These are phyloP conservation scores for Tricholoma flavovirens DNA, from an alignment of 768 basidiomycete genomes.

Conservation along the genomic window DNA sequence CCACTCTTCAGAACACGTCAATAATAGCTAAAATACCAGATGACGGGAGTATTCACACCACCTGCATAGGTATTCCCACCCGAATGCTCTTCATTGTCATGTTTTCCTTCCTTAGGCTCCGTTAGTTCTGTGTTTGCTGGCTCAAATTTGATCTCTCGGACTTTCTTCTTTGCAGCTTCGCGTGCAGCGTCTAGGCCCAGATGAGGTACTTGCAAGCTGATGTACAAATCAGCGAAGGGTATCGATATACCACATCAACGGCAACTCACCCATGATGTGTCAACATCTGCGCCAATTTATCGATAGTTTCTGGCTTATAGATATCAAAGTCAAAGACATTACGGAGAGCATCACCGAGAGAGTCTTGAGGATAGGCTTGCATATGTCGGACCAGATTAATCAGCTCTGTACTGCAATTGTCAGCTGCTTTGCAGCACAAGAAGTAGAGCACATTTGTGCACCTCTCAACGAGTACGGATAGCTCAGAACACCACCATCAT, in stretches of 20 bases:
- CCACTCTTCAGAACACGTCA: slow-evolving; percentile 39
- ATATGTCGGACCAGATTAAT: slow-evolving; percentile 64
- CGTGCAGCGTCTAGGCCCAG: slow-evolving; percentile 56
- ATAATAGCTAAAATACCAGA: not conserved
- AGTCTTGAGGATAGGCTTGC: slow-evolving; percentile 52
- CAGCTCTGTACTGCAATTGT: slow-evolving; percentile 36
- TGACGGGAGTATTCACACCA: slow-evolving; percentile 36
- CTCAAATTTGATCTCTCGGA: slow-evolving; percentile 52
- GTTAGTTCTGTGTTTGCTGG: slow-evolving; percentile 46
- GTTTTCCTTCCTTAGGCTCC: slow-evolving; percentile 57
- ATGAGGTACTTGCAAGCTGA: slow-evolving; percentile 46
- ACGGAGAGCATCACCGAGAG: slow-evolving; percentile 51
- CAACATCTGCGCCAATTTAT: slow-evolving; percentile 52
- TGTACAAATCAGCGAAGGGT: not conserved
- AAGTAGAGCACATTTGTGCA: too few relatives aligned
- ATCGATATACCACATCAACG: not conserved
- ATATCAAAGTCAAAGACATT: slow-evolving; percentile 71
- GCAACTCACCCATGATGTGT: slow-evolving; percentile 50
- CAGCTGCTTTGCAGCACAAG: too few relatives aligned
- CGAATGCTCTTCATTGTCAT: slow-evolving; percentile 55
- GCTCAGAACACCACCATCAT: slow-evolving; percentile 51
- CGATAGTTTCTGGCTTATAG: slow-evolving; percentile 59
- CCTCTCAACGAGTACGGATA: slow-evolving; percentile 69
- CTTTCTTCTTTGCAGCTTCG: slow-evolving; percentile 45
- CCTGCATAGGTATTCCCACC: slow-evolving; percentile 66